Base-by-base conservation (phyloP, 1,284 basidiomycete species). In the Thelephora terrestris region DNA sequence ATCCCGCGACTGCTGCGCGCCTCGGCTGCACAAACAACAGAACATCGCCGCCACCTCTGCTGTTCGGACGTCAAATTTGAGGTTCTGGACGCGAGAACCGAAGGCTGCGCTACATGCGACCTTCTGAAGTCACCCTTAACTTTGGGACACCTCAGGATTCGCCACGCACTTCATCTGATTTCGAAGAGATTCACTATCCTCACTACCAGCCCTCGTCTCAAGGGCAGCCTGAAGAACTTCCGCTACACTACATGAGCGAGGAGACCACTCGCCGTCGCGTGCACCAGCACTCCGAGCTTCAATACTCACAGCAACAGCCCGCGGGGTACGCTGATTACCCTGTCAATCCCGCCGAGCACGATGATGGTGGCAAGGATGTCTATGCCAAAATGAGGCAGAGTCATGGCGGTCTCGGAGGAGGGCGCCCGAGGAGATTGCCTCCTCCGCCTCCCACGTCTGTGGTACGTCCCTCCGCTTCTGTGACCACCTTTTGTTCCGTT, bases 351-450 rank as follows among this genome's bases (percentile, higher is more conserved):
- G 62, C 51, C 57, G 61, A 61, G 38, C 68, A 71, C 56, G 83
- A 85, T 57, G 81, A 82, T 61, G 79, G 79, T 52, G 79, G 83
- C 21, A 88, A 87, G 67, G 82, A 81, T 51, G 79, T 85, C 10
- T 87, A 84, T 59, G 73, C 71, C 58, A 89, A 88, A 68, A 65
- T 71, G 47, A 71, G 71, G 50, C 64, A 73, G 16, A 57, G 70
- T 17, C 69, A 67, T 54, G 65, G 67, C 42, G 73, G 73, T 32
- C 61, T 81, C 42, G 70, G 73, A 38, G 81, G 81, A 52, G 83
- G 83, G 7, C 74, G 81, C 18, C 64, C 75, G 46, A 74, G 78
- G 34, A 75, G 75, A 49, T 71, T 73, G 0, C 78, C 74, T 16
- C 65, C 71, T 2, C 82, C 85, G 1, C 85, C 86, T 21, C 77